Base-by-base conservation (phyloP, 2,329 filamentous ascomycete species). In the Aspergillus vadensis region DNA sequence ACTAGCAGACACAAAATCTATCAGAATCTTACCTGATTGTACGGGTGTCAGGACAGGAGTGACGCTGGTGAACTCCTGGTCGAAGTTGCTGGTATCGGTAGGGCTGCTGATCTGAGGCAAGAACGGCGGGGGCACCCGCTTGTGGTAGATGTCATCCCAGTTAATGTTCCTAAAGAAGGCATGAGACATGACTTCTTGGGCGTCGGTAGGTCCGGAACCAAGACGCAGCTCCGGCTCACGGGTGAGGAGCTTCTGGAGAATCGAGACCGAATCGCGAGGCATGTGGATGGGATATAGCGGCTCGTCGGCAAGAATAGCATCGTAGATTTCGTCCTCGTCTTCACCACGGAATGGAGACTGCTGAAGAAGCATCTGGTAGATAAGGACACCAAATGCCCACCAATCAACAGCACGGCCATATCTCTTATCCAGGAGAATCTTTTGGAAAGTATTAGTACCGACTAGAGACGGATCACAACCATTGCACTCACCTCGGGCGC, bases 81-180 rank as follows among this genome's bases (percentile, higher is more conserved):
- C 95, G 77, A 99, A 99, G 81, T 99, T 99, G 83, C 93, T 97
- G n/a, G 95, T 99, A 80, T 99, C 95, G 47, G 95, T 97, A 8
- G 93, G 86, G 74, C 86, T 96, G 79, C 90, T 95, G 71, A 99
- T 96, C 39, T 87, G 86, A 17, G 95, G 95, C 77, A 93, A 78
- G 81, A 97, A 98, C 0, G 95, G 95, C 57, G 95, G 90, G 56
- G 88, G 85, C 19, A 97, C 87, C 38, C 92, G 87, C 86, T 98
- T 99, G 80, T 97, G 86, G 77, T 97, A 98, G 63, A 99, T 92
- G 74, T 99, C 95, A 67, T 99, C 95, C 95, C 95, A 99, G 79
- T 95, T 96, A 76, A 98, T 91, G 75, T 95, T 96, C 63, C 92
- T 85, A 83, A 99, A 99, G 83, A 99, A 99, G 1, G 95, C 91